phyloP scores from a whole-genome alignment of 129 eudicot species.

The Tanacetum coccineum region DNA sequence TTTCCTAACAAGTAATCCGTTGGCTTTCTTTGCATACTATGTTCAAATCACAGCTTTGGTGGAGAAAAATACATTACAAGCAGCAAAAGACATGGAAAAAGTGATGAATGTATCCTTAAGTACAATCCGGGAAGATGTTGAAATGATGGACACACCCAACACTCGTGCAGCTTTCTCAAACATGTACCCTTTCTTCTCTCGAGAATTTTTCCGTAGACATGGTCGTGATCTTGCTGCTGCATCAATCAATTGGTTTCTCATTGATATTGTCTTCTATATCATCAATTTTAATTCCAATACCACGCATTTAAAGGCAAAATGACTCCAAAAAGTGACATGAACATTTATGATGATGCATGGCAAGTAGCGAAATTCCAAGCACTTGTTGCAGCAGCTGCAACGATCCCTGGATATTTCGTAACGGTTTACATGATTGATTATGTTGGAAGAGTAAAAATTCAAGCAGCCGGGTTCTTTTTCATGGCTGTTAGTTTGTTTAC shows the following conservation, averaged over 20 bases:
- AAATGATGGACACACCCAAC: constrained; percentile 25
- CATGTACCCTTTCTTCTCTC: constrained; percentile 42
- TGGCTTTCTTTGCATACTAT: neutral
- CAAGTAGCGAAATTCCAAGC: constrained; percentile 41
- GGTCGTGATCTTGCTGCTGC: constrained; percentile 56
- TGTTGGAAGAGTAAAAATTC: constrained; percentile 51
- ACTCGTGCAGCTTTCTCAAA: constrained; percentile 22
- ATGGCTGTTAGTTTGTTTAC: constrained; percentile 48
- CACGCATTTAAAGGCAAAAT: constrained; percentile 21
- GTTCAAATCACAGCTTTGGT: constrained; percentile 50
- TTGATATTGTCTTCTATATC: constrained; percentile 52
- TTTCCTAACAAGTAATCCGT: neutral
- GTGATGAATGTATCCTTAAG: constrained; percentile 38
- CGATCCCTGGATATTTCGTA: constrained; percentile 52
- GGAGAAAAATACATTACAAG: constrained; percentile 48
- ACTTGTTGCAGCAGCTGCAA: constrained; percentile 40
- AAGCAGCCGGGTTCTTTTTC: constrained; percentile 45
- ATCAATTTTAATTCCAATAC: constrained; percentile 47
- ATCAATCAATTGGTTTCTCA: constrained; percentile 39
- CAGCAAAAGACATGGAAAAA: constrained; percentile 56
- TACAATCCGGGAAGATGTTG: constrained; percentile 24
- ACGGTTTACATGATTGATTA: constrained; percentile 49
- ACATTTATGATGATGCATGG: constrained; percentile 40
- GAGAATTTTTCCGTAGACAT: constrained; percentile 41
- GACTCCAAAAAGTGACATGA: constrained; percentile 7